Conservation (phyloP, 1,284 basidiomycete species). For the Austroboletus novae-zelandiae region DNA sequence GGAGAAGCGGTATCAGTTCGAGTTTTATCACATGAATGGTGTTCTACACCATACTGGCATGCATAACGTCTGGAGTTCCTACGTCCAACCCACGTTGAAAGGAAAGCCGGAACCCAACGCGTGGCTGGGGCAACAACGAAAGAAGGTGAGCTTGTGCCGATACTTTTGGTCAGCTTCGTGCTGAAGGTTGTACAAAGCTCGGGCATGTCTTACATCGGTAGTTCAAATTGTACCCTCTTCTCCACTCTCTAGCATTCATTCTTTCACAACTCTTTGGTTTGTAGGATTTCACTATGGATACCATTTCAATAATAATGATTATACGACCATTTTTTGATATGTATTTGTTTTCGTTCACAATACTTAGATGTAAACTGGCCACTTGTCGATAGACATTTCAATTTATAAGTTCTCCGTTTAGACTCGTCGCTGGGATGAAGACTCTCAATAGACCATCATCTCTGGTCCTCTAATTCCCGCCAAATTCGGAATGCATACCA, state of each 20-base stretch:
- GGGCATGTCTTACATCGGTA: constrained; percentile 29
- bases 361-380: neutral
- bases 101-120: constrained; percentile 44
- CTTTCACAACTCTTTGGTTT: neutral
- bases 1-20: constrained; percentile 63
- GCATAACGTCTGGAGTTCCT: constrained; percentile 54
- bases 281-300: neutral
- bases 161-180: neutral
- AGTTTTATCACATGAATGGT: constrained; percentile 79
- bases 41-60: constrained; percentile 72
- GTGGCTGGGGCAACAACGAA: constrained; percentile 63
- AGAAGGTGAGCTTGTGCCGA: constrained; percentile 38
- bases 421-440: too few species aligned
- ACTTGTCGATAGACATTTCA: too few species aligned
- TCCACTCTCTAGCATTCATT: neutral
- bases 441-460: too few species aligned
- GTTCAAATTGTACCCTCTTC: neutral
- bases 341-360: too few species aligned
- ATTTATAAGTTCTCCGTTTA: too few species aligned
- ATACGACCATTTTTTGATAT: too few species aligned
- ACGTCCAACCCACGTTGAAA: constrained; percentile 41
- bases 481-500: neutral
- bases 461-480: neutral
- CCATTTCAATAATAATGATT: too few species aligned
- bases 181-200: constrained; percentile 21